Percentiles rank a stretch among this genome's conserved stretches.
Evolutionary conservation across 2,329 filamentous ascomycete species (phyloP).

Genomic region (Amauroascus verrucosus): DNA sequence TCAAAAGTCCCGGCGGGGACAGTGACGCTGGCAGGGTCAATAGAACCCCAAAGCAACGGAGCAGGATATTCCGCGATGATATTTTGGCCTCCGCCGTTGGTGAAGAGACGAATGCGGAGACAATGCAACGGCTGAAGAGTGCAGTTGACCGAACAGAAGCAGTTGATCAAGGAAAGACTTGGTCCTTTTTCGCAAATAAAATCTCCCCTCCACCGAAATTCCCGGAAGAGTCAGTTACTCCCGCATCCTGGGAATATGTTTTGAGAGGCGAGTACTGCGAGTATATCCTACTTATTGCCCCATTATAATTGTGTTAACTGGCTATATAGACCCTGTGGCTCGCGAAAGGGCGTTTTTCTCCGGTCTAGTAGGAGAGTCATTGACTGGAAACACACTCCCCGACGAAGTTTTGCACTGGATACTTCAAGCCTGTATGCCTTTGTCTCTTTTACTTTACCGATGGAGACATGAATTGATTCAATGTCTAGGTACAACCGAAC

Average conservation of each 20-base stretch:
- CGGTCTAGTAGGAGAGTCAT: constrained; percentile 50
- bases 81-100: constrained; percentile 37
- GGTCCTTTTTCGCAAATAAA: constrained; percentile 46
- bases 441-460: not conserved
- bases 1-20: constrained; percentile 13
- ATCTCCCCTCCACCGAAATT: constrained; percentile 24
- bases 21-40: not conserved
- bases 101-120: constrained; percentile 35
- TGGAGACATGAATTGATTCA: not conserved
- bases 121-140: constrained; percentile 42
- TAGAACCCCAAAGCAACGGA: constrained; percentile 9
- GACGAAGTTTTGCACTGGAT: constrained; percentile 60
- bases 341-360: constrained; percentile 52
- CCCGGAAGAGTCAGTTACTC: constrained; percentile 25
- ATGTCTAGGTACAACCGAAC: constrained; percentile 43
- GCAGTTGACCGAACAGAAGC: constrained; percentile 54
- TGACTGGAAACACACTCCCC: constrained; percentile 42
- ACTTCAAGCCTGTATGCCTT: constrained; percentile 27
- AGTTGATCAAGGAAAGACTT: constrained; percentile 43
- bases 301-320: not conserved
- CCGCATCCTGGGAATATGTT: constrained; percentile 24
- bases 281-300: not conserved
- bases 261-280: constrained; percentile 25
- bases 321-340: constrained; percentile 35
- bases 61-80: constrained; percentile 27